These are phyloP conservation scores for Cystobasidium tubakii DNA, from an alignment of 768 basidiomycete genomes.

Conservation along the genomic window DNA sequence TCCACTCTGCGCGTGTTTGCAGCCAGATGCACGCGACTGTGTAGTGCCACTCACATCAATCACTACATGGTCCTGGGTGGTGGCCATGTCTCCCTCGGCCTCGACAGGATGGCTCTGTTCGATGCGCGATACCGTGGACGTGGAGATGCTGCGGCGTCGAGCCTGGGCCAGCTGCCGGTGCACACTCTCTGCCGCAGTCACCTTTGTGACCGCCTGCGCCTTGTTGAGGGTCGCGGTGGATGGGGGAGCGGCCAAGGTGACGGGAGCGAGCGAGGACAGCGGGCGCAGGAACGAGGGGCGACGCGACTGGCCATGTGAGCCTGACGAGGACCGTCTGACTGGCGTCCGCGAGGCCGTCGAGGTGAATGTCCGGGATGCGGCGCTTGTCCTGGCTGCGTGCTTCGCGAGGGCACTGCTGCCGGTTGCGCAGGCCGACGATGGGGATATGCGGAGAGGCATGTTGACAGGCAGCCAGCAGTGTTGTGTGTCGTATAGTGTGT, in stretches of 20 bases:
- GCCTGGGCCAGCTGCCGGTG: neutral
- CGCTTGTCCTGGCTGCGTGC: neutral
- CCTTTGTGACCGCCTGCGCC: neutral
- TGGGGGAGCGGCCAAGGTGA: neutral
- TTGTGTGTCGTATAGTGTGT: neutral
- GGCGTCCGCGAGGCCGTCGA: neutral
- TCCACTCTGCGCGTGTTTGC: neutral
- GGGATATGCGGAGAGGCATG: neutral
- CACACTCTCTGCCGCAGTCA: neutral
- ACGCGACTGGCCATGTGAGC: neutral
- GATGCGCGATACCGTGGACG: neutral
- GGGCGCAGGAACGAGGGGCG: neutral
- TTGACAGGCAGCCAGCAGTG: neutral
- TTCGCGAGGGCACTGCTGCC: neutral
- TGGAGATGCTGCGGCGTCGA: neutral
- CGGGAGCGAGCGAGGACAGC: neutral
- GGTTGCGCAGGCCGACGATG: neutral
- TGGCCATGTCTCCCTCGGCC: slow-evolving; percentile 8
- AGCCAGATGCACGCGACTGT: neutral
- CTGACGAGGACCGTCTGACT: neutral
- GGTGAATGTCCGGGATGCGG: neutral
- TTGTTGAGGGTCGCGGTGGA: neutral
- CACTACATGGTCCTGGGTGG: slow-evolving; percentile 5
- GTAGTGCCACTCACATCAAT: slow-evolving; percentile 3
- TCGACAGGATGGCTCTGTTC: neutral